A percentile compares a stretch with the other conserved stretches of the same genome.
These are phyloP conservation scores for Fusarium avenaceum DNA, from an alignment of 2,329 filamentous ascomycete species.

Conservation along the genomic window DNA sequence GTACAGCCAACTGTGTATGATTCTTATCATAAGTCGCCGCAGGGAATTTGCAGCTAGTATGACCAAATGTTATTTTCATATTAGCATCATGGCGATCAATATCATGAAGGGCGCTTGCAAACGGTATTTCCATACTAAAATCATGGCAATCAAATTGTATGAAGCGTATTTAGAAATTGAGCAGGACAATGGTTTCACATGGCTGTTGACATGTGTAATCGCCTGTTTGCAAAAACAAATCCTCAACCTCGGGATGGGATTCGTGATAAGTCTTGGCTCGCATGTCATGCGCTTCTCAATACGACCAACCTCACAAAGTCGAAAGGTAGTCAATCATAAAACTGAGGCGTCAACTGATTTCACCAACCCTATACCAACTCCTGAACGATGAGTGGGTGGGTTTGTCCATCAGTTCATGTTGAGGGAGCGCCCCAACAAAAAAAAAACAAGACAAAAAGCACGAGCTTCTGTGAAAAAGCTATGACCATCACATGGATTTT, in stretches of 20 bases:
- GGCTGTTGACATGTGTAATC: background rate
- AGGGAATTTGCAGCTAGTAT: no score
- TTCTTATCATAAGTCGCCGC: no score
- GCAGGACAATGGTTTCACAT: no score
- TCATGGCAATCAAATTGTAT: no score
- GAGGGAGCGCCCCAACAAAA: constrained; percentile 20
- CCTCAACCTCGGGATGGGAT: constrained; percentile 6
- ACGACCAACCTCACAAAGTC: background rate
- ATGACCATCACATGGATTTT: background rate
- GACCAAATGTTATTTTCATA: no score
- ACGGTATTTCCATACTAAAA: accelerated
- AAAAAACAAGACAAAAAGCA: constrained; percentile 9
- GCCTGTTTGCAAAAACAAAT: accelerated
- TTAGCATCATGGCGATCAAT: no score
- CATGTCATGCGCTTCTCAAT: background rate
- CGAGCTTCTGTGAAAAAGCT: background rate
- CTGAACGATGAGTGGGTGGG: background rate
- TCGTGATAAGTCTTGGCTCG: constrained; percentile 8
- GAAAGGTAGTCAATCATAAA: background rate
- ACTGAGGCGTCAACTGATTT: constrained; percentile 1
- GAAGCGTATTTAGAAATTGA: no score
- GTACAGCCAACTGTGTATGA: no score
- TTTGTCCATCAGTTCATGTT: constrained; percentile 3
- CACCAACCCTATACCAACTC: constrained; percentile 1
- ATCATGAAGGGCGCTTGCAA: no score